A percentile compares a stretch with the other conserved stretches of the same genome.
Conservation (phyloP, 805 yeast species). For the Ogataea trehalophila region DNA sequence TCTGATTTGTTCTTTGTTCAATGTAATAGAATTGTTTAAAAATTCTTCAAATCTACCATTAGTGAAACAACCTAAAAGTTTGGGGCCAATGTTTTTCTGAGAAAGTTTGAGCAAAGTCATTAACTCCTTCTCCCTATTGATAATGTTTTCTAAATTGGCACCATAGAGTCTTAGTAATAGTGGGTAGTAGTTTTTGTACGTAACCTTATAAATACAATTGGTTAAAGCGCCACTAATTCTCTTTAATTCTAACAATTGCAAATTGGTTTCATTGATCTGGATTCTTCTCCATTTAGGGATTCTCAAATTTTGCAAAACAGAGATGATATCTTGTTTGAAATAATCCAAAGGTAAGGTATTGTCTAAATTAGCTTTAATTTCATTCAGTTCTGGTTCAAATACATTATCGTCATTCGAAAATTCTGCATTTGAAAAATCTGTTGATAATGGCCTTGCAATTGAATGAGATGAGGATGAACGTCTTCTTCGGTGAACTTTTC, state of each 20-base stretch:
- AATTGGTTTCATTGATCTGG: constrained; percentile 27
- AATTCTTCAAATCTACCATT: constrained; percentile 96
- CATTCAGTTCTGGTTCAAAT: constrained; percentile 13
- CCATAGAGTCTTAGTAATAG: constrained; percentile 83
- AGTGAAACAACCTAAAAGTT: constrained; percentile 78
- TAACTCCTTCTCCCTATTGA: constrained; percentile 82
- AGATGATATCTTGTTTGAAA: constrained; percentile 74
- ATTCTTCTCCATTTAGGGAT: constrained; percentile 79
- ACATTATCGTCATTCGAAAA: constrained; percentile 4
- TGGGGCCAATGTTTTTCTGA: constrained; percentile 78
- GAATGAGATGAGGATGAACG: constrained; percentile 25
- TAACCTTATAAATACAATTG: constrained; percentile 75
- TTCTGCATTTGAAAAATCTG: constrained; percentile 10
- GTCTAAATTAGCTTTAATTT: constrained; percentile 58
- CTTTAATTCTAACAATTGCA: constrained; percentile 44
- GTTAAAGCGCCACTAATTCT: constrained; percentile 93
- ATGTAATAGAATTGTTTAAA: constrained; percentile 73
- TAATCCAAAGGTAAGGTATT: constrained; percentile 77
- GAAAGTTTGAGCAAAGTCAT: constrained; percentile 69
- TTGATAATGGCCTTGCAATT: constrained; percentile 10
- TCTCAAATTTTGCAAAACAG: constrained; percentile 54
- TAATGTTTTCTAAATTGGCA: constrained; percentile 75
- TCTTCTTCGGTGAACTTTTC: constrained; percentile 15
- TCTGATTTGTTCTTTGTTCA: constrained; percentile 69
- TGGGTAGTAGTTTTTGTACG: constrained; percentile 42